Percentiles rank a stretch among this genome's conserved stretches.
Conservation (phyloP, 345 rosid species). For the Aurinia saxatilis region DNA sequence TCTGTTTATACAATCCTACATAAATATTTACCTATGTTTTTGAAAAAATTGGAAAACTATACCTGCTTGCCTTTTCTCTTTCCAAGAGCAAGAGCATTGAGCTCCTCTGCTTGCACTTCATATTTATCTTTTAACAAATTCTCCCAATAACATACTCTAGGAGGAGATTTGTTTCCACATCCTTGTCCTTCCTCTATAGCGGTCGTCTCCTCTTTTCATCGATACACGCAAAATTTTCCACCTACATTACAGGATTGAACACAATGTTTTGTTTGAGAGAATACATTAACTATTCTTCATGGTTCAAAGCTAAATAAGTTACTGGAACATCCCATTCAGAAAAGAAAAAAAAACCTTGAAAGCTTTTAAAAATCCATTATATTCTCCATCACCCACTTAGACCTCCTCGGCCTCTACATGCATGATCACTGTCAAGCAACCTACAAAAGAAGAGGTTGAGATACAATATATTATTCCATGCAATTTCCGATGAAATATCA, state of each 20-base stretch:
- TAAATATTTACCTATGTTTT: too few species aligned
- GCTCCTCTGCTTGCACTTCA: conserved; percentile 70
- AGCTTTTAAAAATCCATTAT: too few species aligned
- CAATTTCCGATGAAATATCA: not conserved
- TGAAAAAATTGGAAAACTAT: conserved; percentile 1
- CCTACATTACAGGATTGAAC: conserved; percentile 25
- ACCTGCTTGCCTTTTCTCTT: conserved; percentile 88
- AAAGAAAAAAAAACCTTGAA: conserved; percentile 64
- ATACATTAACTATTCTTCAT: too few species aligned
- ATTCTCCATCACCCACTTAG: conserved; percentile 59
- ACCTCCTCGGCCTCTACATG: conserved; percentile 64
- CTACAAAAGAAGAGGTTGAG: conserved; percentile 26
- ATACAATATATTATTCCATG: not conserved
- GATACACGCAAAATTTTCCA: conserved; percentile 74
- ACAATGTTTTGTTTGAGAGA: too few species aligned
- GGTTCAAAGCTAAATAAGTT: not conserved
- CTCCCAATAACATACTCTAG: conserved; percentile 59
- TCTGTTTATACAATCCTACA: too few species aligned
- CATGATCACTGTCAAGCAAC: conserved; percentile 83
- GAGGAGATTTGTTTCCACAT: conserved; percentile 42
- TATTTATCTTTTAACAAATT: too few species aligned
- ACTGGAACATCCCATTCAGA: not conserved
- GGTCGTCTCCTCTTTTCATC: conserved; percentile 59
- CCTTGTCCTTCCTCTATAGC: conserved; percentile 47
- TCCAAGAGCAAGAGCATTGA: conserved; percentile 61